A percentile compares a stretch with the other conserved stretches of the same genome.
Evolutionary conservation across 805 yeast genomes (phyloP).

Genomic region (Metahyphopichia silvanorum): DNA sequence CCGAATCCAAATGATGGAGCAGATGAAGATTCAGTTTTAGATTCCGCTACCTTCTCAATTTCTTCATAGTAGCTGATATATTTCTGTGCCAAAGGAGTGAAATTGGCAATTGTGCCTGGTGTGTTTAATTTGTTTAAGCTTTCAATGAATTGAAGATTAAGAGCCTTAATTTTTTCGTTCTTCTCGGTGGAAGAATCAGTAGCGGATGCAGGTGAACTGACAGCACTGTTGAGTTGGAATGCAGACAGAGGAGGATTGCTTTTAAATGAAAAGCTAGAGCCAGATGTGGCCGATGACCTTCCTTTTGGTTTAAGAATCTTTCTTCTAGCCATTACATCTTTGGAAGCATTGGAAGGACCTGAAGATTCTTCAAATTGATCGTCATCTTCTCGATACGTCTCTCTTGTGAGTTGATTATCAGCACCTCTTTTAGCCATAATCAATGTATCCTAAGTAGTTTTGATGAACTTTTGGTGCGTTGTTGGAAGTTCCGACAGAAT

Average conservation of each 20-base stretch:
- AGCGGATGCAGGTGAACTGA: slow-evolving; percentile 1
- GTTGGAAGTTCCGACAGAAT: too few relatives aligned
- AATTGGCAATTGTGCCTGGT: slow-evolving; percentile 51
- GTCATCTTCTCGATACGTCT: slow-evolving; percentile 41
- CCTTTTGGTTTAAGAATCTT: slow-evolving; percentile 62
- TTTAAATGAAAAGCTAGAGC: slow-evolving; percentile 1
- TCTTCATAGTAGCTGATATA: slow-evolving; percentile 51
- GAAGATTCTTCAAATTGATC: slow-evolving; percentile 23
- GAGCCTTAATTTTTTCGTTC: slow-evolving; percentile 55
- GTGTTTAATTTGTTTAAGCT: slow-evolving; percentile 41
- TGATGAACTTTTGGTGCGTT: too few relatives aligned
- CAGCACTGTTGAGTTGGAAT: neutral
- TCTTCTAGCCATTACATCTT: slow-evolving; percentile 61
- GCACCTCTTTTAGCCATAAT: slow-evolving; percentile 69
- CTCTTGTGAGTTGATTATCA: slow-evolving; percentile 59
- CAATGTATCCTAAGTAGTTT: too few relatives aligned
- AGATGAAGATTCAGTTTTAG: neutral
- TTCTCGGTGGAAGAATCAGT: slow-evolving; percentile 19
- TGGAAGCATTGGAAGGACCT: slow-evolving; percentile 49
- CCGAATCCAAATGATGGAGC: too few relatives aligned
- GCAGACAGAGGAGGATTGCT: neutral
- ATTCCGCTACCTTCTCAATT: slow-evolving; percentile 5
- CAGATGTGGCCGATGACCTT: slow-evolving; percentile 5
- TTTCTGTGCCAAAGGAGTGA: slow-evolving; percentile 53
- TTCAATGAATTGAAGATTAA: slow-evolving; percentile 57